Evolutionary conservation across 495 filamentous ascomycete genomes (phyloP).

Genomic region (Lasiosphaeriaceae sp.): DNA sequence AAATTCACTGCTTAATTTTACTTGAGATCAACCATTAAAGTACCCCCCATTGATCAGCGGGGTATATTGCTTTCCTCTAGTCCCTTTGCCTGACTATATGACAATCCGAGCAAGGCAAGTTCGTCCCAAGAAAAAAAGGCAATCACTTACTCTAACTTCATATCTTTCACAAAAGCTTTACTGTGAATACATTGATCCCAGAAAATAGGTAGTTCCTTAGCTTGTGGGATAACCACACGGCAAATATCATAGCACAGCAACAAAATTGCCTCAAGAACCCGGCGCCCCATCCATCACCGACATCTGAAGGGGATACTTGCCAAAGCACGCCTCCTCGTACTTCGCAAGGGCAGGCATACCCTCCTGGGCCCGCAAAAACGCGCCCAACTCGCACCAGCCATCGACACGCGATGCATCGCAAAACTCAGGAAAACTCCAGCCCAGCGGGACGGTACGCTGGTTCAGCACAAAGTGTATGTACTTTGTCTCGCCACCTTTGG

Average conservation of each 20-base stretch:
- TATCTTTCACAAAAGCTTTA: too few species aligned
- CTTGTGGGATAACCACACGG: too few species aligned
- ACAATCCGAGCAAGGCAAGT: too few species aligned
- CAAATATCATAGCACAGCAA: neutral
- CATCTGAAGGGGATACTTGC: conserved; percentile 30
- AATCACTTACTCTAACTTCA: too few species aligned
- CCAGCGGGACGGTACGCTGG: conserved; percentile 58
- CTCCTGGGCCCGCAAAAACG: conserved; percentile 51
- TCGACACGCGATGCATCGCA: conserved; percentile 51
- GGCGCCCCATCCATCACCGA: neutral
- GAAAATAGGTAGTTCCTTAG: too few species aligned
- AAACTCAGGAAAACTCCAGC: conserved; percentile 52
- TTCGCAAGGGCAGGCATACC: conserved; percentile 40
- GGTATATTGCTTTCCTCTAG: too few species aligned
- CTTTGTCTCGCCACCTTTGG: conserved; percentile 34
- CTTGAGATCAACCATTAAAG: too few species aligned
- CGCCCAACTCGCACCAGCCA: conserved; percentile 60
- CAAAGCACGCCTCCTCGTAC: conserved; percentile 54
- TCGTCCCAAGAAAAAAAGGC: too few species aligned
- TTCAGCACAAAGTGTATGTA: conserved; percentile 66
- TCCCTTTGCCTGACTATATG: too few species aligned
- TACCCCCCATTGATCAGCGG: too few species aligned
- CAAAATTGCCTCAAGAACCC: neutral
- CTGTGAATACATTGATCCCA: too few species aligned
- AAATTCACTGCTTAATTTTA: too few species aligned